Percentiles rank a stretch among this genome's conserved stretches.
phyloP scores from a whole-genome alignment of 768 basidiomycete genomes.

The Austroboletus eburneus region DNA sequence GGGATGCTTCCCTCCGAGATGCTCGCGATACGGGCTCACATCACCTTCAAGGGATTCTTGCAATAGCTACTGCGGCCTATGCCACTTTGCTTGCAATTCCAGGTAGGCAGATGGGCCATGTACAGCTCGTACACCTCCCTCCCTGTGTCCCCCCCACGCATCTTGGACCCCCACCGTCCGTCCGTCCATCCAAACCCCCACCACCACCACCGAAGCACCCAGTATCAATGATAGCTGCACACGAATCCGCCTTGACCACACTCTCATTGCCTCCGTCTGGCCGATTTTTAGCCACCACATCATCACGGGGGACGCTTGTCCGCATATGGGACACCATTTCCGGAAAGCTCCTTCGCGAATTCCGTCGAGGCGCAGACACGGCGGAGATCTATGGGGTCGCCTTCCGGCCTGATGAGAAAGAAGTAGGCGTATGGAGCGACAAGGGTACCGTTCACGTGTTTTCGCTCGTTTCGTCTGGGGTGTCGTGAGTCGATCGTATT shows the following conservation, averaged over 20 bases:
- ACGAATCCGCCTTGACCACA: constrained; percentile 73
- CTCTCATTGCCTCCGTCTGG: constrained; percentile 77
- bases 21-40: constrained; percentile 3
- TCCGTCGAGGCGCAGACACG: constrained; percentile 83
- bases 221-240: constrained; percentile 79
- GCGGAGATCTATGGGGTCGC: constrained; percentile 90
- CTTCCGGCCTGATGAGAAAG: constrained; percentile 81
- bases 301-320: constrained; percentile 77
- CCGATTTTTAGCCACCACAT: constrained; percentile 77
- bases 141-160: constrained; percentile 64
- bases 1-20: constrained; percentile 19
- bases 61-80: constrained; percentile 72
- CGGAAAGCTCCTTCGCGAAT: constrained; percentile 72
- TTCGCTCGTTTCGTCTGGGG: constrained; percentile 60
- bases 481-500: constrained; percentile 49
- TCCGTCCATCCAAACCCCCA: constrained; percentile 51
- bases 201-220: constrained; percentile 58
- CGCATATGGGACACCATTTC: constrained; percentile 79
- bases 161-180: constrained; percentile 51
- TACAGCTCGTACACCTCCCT: constrained; percentile 81
- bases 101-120: constrained; percentile 82
- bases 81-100: constrained; percentile 84
- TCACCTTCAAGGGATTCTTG: constrained; percentile 59
- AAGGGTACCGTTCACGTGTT: constrained; percentile 94
- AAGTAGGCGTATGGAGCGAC: constrained; percentile 90